Base-by-base conservation (phyloP, 192 early-diverging fungal species). In the Podila epicladia region DNA sequence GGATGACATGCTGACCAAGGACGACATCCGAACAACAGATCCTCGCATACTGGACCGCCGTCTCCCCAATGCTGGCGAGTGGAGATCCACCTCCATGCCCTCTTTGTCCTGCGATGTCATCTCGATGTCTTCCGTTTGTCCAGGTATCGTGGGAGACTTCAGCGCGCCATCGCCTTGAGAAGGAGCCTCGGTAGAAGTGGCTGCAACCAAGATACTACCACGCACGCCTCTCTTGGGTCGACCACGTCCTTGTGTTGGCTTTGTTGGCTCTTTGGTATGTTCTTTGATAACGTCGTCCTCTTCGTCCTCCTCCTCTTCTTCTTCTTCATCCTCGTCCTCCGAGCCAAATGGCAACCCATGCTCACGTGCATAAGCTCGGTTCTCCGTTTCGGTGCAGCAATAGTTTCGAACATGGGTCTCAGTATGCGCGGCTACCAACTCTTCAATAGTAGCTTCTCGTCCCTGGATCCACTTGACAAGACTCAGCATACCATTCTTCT, bases 331-430 rank as follows among this genome's bases (percentile, higher is more conserved):
- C 22, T 72, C 71, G 2, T 53, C 67, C 5, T 58, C 65, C 20
- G 72, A 65, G 9, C 67, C 65, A 32, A 26, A 32, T 35, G 28
- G 28, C 59, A 80, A 41, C 3, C 70, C 70, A 29, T 80, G 65
- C 38, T 80, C 77, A 8, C 53, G 32, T 12, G 71, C 77, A 51
- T 80, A 80, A 11, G 63, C 29, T 48, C 58, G 55, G 62, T 80
- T 80, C 31, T 80, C 71, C 38, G 77, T 64, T 26, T 69, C 62
- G 4, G 79, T 75, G 19, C 71, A 82, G 57, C 79, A 85, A 62
- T 88, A 88, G 59, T 86, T 88, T 13, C 85, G 73, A 7, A 88
- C 84, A 74, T 88, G 87, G 0, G 76, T 73, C 31, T 83, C 77
- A 5, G 85, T 82, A 38, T 88, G 87, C 20, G 84, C 87, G 8